These are phyloP conservation scores for Termitomyces eurrhizus DNA, from an alignment of 768 basidiomycete species.

Conservation along the genomic window DNA sequence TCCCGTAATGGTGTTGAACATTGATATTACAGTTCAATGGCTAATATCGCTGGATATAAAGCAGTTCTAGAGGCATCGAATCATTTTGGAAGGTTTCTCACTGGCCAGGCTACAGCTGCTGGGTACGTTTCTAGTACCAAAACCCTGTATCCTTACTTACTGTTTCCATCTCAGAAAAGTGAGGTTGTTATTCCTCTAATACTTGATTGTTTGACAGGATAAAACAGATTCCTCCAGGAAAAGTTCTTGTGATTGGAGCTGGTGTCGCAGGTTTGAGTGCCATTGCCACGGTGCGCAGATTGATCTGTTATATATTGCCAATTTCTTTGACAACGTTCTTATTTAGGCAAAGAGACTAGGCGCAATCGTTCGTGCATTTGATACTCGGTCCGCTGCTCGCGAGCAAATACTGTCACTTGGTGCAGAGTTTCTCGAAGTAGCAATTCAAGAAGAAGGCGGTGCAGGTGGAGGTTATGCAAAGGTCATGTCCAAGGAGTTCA, in stretches of 20 bases:
- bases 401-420: conserved; percentile 91
- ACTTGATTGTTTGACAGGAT: conserved; percentile 4
- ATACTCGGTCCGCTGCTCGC: conserved; percentile 78
- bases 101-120: conserved; percentile 89
- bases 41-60: conserved; percentile 93
- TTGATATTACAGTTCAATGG: conserved; percentile 67
- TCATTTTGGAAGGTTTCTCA: conserved; percentile 84
- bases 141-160: background rate
- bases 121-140: conserved; percentile 48
- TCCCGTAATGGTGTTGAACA: background rate
- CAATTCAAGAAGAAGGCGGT: conserved; percentile 75
- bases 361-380: conserved; percentile 86
- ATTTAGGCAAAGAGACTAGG: conserved; percentile 73
- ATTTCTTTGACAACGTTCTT: background rate
- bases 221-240: conserved; percentile 75
- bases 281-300: conserved; percentile 64
- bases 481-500: conserved; percentile 87
- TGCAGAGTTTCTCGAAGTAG: conserved; percentile 86
- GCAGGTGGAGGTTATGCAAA: conserved; percentile 87
- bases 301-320: background rate
- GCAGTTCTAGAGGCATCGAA: conserved; percentile 89
- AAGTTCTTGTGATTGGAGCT: conserved; percentile 84
- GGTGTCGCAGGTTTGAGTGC: conserved; percentile 89
- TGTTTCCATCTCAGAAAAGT: conserved; percentile 27
- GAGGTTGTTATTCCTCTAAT: background rate